These are phyloP conservation scores for Globisporangium okanoganense DNA, from an alignment of 352 stramenopile species.

Conservation along the genomic window DNA sequence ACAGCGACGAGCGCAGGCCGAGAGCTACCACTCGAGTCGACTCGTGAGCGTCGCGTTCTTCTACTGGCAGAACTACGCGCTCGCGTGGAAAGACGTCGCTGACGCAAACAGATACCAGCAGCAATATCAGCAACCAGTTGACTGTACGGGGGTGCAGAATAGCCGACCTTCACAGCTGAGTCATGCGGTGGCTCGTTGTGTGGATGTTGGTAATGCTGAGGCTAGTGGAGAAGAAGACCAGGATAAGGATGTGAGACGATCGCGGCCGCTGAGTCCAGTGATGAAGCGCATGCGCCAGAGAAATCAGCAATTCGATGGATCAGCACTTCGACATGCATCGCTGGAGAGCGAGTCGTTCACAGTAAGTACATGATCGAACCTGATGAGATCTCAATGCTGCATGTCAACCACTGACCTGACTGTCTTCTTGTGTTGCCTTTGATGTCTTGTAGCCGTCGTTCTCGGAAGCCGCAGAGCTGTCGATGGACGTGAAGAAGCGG, in stretches of 20 bases:
- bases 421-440: neutral
- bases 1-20: conserved; percentile 16
- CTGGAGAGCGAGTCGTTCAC: conserved; percentile 4
- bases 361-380: neutral
- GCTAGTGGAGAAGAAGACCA: conserved; percentile 15
- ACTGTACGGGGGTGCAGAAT: too few species aligned
- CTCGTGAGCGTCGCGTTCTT: conserved; percentile 47
- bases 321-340: neutral
- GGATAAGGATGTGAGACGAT: neutral
- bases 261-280: conserved; percentile 47
- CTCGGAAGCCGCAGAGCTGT: conserved; percentile 41
- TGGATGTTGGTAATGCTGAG: neutral
- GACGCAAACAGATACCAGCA: conserved; percentile 13
- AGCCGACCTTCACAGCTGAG: neutral
- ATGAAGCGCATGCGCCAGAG: conserved; percentile 45
- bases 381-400: neutral
- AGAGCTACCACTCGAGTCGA: conserved; percentile 23
- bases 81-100: conserved; percentile 59
- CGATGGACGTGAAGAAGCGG: conserved; percentile 58
- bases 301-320: conserved; percentile 2
- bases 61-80: conserved; percentile 73
- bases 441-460: conserved; percentile 18
- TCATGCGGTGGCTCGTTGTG: neutral
- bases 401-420: neutral
- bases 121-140: too few species aligned